Percentiles rank a stretch among this genome's conserved stretches.
Evolutionary conservation across 345 rosid genomes (phyloP).

Genomic region (Kernera saxatilis): DNA sequence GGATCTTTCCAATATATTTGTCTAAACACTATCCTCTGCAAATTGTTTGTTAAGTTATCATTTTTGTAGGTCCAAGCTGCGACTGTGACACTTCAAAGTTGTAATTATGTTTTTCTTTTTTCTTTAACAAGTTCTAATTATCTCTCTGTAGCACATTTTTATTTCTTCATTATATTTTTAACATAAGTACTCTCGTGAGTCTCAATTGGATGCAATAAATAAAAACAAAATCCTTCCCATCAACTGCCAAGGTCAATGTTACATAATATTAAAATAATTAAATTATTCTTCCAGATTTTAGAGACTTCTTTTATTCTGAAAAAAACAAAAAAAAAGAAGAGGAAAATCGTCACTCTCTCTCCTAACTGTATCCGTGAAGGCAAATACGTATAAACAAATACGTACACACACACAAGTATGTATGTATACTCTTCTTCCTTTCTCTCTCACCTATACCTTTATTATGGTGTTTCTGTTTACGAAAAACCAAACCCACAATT

Average conservation of each 20-base stretch:
- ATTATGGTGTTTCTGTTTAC: conserved; percentile 25
- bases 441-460: conserved; percentile 25
- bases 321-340: not conserved
- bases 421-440: conserved; percentile 25
- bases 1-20: not conserved
- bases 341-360: conserved; percentile 21
- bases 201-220: conserved; percentile 31
- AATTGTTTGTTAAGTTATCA: conserved; percentile 7
- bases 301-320: conserved; percentile 23
- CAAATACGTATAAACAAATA: conserved; percentile 27
- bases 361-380: conserved; percentile 36
- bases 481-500: conserved; percentile 26
- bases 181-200: conserved; percentile 17
- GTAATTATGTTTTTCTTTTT: not conserved
- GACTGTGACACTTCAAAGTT: conserved; percentile 1
- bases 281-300: not conserved
- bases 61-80: conserved; percentile 20
- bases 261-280: not conserved
- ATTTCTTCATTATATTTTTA: not conserved
- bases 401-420: conserved; percentile 1
- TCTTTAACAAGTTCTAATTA: not conserved
- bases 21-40: not conserved
- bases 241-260: conserved; percentile 27
- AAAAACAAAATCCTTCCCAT: conserved; percentile 28
- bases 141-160: not conserved